phyloP scores from a whole-genome alignment of 768 basidiomycete genomes.

The Sarcomyxa edulis region DNA sequence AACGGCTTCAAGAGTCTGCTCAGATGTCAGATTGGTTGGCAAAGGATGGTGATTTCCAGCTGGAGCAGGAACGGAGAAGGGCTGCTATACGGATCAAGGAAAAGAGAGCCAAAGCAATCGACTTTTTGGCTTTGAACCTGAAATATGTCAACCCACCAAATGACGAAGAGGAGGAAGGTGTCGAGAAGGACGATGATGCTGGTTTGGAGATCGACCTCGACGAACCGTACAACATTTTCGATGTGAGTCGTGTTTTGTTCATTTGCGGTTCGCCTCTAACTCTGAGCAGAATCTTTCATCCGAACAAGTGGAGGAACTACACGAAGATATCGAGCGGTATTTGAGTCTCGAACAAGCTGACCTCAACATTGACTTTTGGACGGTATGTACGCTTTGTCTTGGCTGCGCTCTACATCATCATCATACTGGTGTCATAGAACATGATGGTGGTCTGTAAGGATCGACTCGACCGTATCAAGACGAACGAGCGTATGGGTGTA shows the following conservation, averaged over 20 bases:
- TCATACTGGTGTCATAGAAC: conserved; percentile 43
- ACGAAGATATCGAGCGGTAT: conserved; percentile 92
- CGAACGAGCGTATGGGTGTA: conserved; percentile 54
- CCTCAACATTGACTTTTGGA: conserved; percentile 95
- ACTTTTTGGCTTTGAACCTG: conserved; percentile 93
- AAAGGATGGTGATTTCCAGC: conserved; percentile 95
- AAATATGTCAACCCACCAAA: conserved; percentile 77
- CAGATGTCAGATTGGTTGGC: conserved; percentile 98
- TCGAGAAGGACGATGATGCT: conserved; percentile 65
- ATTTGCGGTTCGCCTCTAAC: conserved; percentile 9
- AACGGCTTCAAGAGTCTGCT: conserved; percentile 85
- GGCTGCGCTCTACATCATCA: conserved; percentile 1
- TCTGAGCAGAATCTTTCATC: conserved; percentile 67
- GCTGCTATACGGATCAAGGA: conserved; percentile 95
- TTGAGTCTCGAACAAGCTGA: conserved; percentile 80
- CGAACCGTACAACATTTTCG: conserved; percentile 96
- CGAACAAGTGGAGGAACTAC: conserved; percentile 87
- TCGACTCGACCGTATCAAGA: conserved; percentile 71
- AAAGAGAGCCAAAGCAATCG: conserved; percentile 97
- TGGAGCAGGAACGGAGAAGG: conserved; percentile 87
- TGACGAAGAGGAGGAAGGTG: conserved; percentile 63
- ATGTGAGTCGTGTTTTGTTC: conserved; percentile 49
- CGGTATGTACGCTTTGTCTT: conserved; percentile 42
- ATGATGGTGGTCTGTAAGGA: conserved; percentile 98
- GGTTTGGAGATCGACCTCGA: conserved; percentile 97